These are phyloP conservation scores for Puccinia hordei DNA, from an alignment of 1,284 basidiomycete species.

Conservation along the genomic window DNA sequence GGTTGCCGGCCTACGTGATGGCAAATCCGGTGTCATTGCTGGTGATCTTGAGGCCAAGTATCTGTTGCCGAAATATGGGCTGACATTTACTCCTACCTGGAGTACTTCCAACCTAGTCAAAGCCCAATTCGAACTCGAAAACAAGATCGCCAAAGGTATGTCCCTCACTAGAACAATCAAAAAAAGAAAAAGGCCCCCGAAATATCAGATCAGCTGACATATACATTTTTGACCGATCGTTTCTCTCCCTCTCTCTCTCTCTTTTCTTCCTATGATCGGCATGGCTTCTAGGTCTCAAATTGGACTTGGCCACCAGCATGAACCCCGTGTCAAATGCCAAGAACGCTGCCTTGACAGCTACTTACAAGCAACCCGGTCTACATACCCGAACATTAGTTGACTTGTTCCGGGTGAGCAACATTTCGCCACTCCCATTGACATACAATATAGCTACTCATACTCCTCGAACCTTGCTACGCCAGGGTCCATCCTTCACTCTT, in stretches of 20 bases:
- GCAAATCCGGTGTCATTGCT: conserved; percentile 58
- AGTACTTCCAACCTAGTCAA: conserved; percentile 82
- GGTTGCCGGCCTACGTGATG: conserved; percentile 57
- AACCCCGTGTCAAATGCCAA: conserved; percentile 78
- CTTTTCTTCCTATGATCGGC: not conserved
- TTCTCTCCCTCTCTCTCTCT: not conserved
- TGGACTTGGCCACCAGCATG: conserved; percentile 83
- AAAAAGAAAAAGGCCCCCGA: not conserved
- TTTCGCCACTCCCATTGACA: conserved; percentile 48
- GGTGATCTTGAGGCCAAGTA: conserved; percentile 60
- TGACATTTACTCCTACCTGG: conserved; percentile 69
- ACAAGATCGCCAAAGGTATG: conserved; percentile 85
- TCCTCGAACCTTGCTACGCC: not conserved
- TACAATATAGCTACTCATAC: conserved; percentile 43
- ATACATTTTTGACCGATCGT: not conserved
- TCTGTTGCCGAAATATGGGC: conserved; percentile 58
- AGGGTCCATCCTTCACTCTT: conserved; percentile 46
- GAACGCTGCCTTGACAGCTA: conserved; percentile 75
- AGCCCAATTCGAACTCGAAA: conserved; percentile 92
- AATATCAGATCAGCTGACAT: not conserved
- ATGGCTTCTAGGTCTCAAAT: conserved; percentile 71
- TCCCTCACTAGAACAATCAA: not conserved
- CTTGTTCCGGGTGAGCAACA: conserved; percentile 78
- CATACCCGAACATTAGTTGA: conserved; percentile 91
- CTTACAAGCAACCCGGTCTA: conserved; percentile 95